These are phyloP conservation scores for Alternaria atra DNA, from an alignment of 2,329 filamentous ascomycete genomes.

Conservation along the genomic window DNA sequence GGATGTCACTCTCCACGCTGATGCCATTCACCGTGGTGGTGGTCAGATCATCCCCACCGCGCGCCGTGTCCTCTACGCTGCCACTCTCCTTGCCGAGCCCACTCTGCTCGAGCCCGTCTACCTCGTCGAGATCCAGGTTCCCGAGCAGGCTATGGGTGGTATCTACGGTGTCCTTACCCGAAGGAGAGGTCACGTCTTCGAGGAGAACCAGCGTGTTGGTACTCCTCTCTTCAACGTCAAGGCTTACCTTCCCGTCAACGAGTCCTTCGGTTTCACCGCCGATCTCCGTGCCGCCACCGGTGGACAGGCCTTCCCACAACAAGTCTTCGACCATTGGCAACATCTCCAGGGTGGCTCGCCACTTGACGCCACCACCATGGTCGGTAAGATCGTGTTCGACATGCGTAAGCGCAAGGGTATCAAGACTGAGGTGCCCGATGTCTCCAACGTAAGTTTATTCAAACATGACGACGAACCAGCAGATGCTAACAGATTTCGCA, in stretches of 20 bases:
- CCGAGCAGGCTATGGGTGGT: constrained; percentile 98
- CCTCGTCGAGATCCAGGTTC: constrained; percentile 99
- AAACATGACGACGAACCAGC: background rate
- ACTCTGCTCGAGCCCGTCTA: constrained; percentile 96
- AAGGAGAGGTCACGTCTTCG: constrained; percentile 98
- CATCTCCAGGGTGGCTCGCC: constrained; percentile 92
- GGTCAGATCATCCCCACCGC: constrained; percentile 98
- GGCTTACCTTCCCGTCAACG: constrained; percentile 94
- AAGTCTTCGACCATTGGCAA: constrained; percentile 99
- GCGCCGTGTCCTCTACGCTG: constrained; percentile 96
- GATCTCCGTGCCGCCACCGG: constrained; percentile 93
- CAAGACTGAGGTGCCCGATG: constrained; percentile 92
- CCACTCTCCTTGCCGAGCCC: constrained; percentile 88
- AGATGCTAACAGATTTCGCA: constrained; percentile 60
- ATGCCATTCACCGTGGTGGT: constrained; percentile 99
- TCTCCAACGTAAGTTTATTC: constrained; percentile 84
- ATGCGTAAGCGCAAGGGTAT: constrained; percentile 99
- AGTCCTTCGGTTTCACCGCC: constrained; percentile 98
- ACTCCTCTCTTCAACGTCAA: constrained; percentile 99
- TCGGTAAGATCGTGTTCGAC: constrained; percentile 81
- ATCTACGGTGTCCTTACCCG: constrained; percentile 99
- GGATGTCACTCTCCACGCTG: constrained; percentile 98
- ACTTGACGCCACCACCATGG: constrained; percentile 82
- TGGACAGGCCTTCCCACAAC: constrained; percentile 98
- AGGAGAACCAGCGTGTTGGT: constrained; percentile 96